Base-by-base conservation (phyloP, 2,329 filamentous ascomycete genomes). In the Aspergillaceae sp. region DNA sequence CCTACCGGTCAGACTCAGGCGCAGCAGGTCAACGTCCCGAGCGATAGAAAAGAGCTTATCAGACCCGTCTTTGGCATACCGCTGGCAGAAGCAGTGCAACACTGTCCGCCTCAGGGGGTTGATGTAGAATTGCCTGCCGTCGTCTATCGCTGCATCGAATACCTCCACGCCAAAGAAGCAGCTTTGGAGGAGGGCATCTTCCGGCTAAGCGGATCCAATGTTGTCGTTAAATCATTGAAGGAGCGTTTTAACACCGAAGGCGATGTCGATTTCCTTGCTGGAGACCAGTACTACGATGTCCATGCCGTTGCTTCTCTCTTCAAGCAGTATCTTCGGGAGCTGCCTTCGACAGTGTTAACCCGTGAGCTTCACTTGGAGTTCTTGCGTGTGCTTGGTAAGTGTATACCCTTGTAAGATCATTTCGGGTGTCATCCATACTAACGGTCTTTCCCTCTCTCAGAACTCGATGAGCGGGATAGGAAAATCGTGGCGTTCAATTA, bases 181-280 rank as follows among this genome's bases (percentile, higher is more conserved):
- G 76, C 84, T 41, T 76, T 75, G 4, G 92, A 98, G 65, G 92
- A 98, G 67, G 92, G 92, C 38, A 95, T 98, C 37, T 98, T 98
- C 75, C 83, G 92, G 43, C 75, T 98, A 37, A 97, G 90, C 64
- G 92, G 92, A n/a, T 97, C 91, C 1, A 97, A 95, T 61, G 79
- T 94, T 45, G 84, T 95, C 42, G 94, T 98, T 69, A 94, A 91
- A 67, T 82, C 82, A 47, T 77, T 98, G 38, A 86, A 86, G 50
- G 91, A 97, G 63, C 83, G 90, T 2, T 98, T 98, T 73, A 96
- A 98, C 66, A 82, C 70, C 3, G 90, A 98, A 71, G 85, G 90
- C 40, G 92, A 98, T 61, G 79, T 98, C 53, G 88, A 95, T 62
- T 75, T 98, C 43, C 66, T 96, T 28, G 79, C 77, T 2, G 90